Evolutionary conservation across 768 basidiomycete genomes (phyloP), one percentile per base, ranked within the genome.

Genomic region (Leccinum sublutescens): DNA sequence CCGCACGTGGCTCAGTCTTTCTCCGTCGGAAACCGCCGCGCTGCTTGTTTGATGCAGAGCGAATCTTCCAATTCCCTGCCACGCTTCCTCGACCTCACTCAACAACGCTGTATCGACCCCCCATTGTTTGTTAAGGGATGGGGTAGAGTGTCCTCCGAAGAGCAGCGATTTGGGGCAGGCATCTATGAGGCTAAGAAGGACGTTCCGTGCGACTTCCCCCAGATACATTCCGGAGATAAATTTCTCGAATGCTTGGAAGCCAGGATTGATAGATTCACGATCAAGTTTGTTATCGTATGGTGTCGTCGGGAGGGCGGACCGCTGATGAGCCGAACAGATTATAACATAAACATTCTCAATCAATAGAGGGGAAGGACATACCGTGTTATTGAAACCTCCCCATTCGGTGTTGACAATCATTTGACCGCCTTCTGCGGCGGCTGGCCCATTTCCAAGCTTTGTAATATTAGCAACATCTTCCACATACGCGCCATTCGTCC

Each of bases 141-240:
- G 59, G 4, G 92, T 89, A 6, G 88, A 87, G 64, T 85, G 85
- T 8, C 97, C 97, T 54, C 78, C 76, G 75, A 99, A 97, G 25
- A 98, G 79, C 31, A 93, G 68, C 8, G 89, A 73, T 56, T 79
- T 79, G 1, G 91, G 90, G 15, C 83, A 75, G 5, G 88, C 86
- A 64, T 93, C 92, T 63, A 96, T 78, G 62, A 98, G 78, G 52
- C 92, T 83, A 31, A 94, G 80, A 54, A 98, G 80, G 66, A 96
- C 77, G 68, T 91, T 91, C 40, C 97, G 88, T 25, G 88, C 83
- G 62, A 98, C 84, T 76, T 99, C 97, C 57, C 97, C 97, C 43
- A 98, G 85, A 74, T 99, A 99, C 96, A 99, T 98, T 57, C 97
- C 97, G 2, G 94, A 97, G 65, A 99, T 90, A 77, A 97, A 93